Percentiles rank a stretch among this genome's conserved stretches.
These are phyloP conservation scores for Trichoderma gamsii DNA, from an alignment of 495 filamentous ascomycete genomes.

Conservation along the genomic window DNA sequence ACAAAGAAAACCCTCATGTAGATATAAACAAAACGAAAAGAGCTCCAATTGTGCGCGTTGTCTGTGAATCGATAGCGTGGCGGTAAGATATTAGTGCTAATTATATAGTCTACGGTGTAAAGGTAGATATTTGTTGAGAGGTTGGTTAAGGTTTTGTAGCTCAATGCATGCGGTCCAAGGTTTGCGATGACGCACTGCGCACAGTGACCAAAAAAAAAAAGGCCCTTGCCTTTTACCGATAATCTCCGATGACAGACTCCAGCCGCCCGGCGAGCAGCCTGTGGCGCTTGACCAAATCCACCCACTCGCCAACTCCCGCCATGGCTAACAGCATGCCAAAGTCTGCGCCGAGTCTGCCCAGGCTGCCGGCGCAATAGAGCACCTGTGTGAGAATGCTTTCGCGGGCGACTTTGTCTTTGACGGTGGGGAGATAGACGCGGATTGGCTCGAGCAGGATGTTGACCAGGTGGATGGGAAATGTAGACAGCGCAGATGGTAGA, in stretches of 20 bases:
- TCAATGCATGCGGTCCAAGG: background rate
- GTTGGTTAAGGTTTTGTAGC: background rate
- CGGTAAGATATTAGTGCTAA: no score
- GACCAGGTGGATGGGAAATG: conserved; percentile 82
- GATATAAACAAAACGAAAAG: no score
- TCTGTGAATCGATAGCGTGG: no score
- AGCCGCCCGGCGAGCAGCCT: conserved; percentile 76
- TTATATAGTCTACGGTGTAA: background rate
- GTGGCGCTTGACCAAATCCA: conserved; percentile 86
- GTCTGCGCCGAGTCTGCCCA: conserved; percentile 87
- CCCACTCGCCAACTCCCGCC: conserved; percentile 69
- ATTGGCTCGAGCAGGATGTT: conserved; percentile 75
- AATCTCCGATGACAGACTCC: conserved; percentile 69
- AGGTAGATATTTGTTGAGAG: background rate
- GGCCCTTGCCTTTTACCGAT: no score
- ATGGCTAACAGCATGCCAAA: conserved; percentile 82
- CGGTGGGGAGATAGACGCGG: conserved; percentile 70
- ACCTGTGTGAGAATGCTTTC: conserved; percentile 93
- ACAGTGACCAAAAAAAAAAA: background rate
- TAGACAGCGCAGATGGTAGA: conserved; percentile 70
- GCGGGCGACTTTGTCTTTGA: conserved; percentile 67
- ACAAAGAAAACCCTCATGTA: no score
- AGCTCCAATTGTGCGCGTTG: no score
- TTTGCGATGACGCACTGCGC: conserved; percentile 1
- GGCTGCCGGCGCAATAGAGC: conserved; percentile 87